A percentile compares a stretch with the other conserved stretches of the same genome.
phyloP scores from a whole-genome alignment of 768 basidiomycete species.

The Porphyrellus cyaneotinctus region DNA sequence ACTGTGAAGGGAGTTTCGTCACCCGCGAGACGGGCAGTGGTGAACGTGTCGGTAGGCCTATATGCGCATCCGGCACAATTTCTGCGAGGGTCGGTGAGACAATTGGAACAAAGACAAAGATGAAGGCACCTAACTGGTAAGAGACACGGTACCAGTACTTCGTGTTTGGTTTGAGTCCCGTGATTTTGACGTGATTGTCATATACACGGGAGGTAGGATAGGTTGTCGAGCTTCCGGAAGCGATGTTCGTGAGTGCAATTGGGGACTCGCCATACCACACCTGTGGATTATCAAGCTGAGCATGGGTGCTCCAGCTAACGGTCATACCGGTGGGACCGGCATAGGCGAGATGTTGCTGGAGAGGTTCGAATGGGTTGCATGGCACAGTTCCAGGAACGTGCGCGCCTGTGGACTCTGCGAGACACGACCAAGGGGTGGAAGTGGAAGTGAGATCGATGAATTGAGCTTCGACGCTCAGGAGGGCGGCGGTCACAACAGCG shows the following conservation, averaged over 20 bases:
- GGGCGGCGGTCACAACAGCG: not conserved
- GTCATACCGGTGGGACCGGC: conserved; percentile 26
- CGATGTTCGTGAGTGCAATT: conserved; percentile 15
- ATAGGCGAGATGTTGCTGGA: conserved; percentile 25
- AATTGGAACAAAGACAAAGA: not conserved
- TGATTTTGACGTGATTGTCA: conserved; percentile 28
- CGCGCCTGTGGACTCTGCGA: conserved; percentile 27
- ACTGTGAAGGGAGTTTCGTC: conserved; percentile 20
- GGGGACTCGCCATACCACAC: conserved; percentile 26
- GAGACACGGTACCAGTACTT: conserved; percentile 28
- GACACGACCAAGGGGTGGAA: conserved; percentile 17
- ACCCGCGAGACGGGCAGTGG: conserved; percentile 19
- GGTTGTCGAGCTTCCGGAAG: conserved; percentile 19
- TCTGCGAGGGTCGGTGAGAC: conserved; percentile 1
- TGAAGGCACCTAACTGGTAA: conserved; percentile 18
- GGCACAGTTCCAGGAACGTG: conserved; percentile 27
- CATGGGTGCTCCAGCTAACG: conserved; percentile 25
- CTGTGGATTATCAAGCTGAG: conserved; percentile 19
- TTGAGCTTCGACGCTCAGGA: conserved; percentile 14
- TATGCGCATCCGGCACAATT: conserved; percentile 28
- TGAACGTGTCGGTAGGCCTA: conserved; percentile 22
- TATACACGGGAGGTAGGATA: conserved; percentile 26
- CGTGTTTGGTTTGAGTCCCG: conserved; percentile 21
- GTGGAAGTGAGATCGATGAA: conserved; percentile 11
- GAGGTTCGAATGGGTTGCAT: conserved; percentile 27